Conservation (phyloP, 208 protist genomes). For the Crithidia mellificae region DNA sequence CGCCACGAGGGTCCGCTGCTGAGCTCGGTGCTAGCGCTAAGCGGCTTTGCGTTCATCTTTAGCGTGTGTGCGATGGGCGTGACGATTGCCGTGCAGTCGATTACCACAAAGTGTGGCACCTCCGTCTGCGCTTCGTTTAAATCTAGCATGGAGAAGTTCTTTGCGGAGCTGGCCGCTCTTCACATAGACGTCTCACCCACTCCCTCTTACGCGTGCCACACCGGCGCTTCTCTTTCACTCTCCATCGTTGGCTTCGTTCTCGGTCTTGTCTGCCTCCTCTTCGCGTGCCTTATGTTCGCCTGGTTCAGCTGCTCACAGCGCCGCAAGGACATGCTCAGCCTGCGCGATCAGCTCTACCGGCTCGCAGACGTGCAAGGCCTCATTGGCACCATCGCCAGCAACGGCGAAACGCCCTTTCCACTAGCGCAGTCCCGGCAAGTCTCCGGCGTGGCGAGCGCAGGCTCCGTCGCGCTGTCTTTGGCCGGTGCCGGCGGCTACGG, state of each 20-base stretch:
- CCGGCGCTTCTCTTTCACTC: slow-evolving; percentile 27
- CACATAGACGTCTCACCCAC: slow-evolving; percentile 1
- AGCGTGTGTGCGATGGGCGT: slow-evolving; percentile 35
- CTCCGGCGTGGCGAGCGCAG: not conserved
- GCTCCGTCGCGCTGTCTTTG: not conserved
- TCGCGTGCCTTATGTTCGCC: slow-evolving; percentile 6
- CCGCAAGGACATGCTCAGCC: slow-evolving; percentile 8
- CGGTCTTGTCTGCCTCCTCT: slow-evolving; percentile 9
- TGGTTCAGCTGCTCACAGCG: slow-evolving; percentile 1
- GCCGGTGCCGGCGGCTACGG: not conserved
- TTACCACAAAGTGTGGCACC: slow-evolving; percentile 45
- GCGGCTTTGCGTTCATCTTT: slow-evolving; percentile 30
- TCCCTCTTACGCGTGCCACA: slow-evolving; percentile 23
- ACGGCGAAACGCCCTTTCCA: slow-evolving; percentile 6
- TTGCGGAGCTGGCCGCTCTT: slow-evolving; percentile 6
- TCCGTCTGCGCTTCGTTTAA: slow-evolving; percentile 39
- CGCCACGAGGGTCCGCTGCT: slow-evolving; percentile 29
- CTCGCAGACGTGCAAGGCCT: slow-evolving; percentile 11
- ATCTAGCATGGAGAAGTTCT: slow-evolving; percentile 41
- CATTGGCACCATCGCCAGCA: not conserved
- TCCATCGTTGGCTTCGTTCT: slow-evolving; percentile 35
- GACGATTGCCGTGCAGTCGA: slow-evolving; percentile 20
- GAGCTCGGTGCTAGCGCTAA: slow-evolving; percentile 13
- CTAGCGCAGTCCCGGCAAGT: slow-evolving; percentile 5
- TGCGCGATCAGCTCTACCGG: slow-evolving; percentile 20